Base-by-base conservation (phyloP, 2,329 filamentous ascomycete genomes). In the Tolypocladium sp. region DNA sequence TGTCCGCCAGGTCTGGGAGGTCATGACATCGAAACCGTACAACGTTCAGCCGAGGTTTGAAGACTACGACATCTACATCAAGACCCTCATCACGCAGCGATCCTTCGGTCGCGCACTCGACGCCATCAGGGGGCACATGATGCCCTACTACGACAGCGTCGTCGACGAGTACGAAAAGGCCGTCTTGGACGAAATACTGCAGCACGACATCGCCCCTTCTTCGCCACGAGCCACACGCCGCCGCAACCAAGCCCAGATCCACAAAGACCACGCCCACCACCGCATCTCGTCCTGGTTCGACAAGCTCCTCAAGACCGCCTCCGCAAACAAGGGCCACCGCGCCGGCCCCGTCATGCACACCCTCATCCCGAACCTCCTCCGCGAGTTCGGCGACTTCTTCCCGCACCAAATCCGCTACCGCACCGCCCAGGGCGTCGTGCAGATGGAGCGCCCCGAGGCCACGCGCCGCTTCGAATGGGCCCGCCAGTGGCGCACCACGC, bases 11-110 rank as follows among this genome's bases (percentile, higher is more conserved):
- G 68, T 91, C 25, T 89, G 82, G 77, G 60, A 80, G 0, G 78
- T 77, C 25, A 88, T 91, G 82, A 83, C 75, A 0, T 74, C 77
- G 4, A 69, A 74, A n/a, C 83, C 83, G 0, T 83, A 85, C 72
- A 77, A 79, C 58, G 69, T 87, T 55, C 63, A 73, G 9, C 85
- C 87, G 0, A 81, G 76, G 0, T 78, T 89, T 60, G 72, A 79
- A 17, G 81, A 88, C 70, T 82, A 82, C 68, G 72, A 77, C 64
- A 65, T 75, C 52, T 70, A 76, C 62, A 67, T 78, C 67, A 75
- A 76, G 56, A 64, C 69, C 1, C 71, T 78, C 41, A 69, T 81
- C 58, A 55, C 59, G 13, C 61, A 65, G 56, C 65, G 65, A 17
- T 61, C 58, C 27, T 61, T 71, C 27, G 66, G 63, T 37, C 67